A percentile compares a stretch with the other conserved stretches of the same genome.
Evolutionary conservation across 1,284 basidiomycete genomes (phyloP).

Genomic region (Clitocybe nebularis): DNA sequence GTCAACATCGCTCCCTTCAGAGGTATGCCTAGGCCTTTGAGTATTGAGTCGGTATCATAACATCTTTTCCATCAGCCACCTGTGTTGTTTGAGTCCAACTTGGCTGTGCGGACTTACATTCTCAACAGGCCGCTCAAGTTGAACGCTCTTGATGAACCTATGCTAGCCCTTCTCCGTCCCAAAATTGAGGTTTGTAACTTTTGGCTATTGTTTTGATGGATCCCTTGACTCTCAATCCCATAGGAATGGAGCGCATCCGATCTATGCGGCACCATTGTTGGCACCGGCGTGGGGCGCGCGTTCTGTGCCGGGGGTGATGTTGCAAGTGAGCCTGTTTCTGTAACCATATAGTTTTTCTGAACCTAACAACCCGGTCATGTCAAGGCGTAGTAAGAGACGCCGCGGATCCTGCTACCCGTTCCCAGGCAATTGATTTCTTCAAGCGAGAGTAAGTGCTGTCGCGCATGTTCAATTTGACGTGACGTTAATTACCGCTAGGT

Average conservation of each 20-base stretch:
- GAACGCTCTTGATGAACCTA: constrained; percentile 83
- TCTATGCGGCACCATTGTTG: constrained; percentile 74
- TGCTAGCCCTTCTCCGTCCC: constrained; percentile 73
- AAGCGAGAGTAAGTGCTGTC: constrained; percentile 67
- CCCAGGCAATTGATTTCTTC: constrained; percentile 81
- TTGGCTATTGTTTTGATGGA: constrained; percentile 8
- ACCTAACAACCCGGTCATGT: constrained; percentile 12
- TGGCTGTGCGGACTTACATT: constrained; percentile 62
- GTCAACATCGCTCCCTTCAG: constrained; percentile 18
- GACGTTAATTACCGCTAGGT: constrained; percentile 42
- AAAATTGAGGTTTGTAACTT: constrained; percentile 64
- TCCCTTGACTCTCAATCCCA: constrained; percentile 11
- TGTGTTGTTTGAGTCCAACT: constrained; percentile 69
- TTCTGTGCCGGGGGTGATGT: constrained; percentile 98
- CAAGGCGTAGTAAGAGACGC: constrained; percentile 57
- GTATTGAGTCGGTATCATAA: too few species aligned
- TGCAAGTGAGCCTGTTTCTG: constrained; percentile 49
- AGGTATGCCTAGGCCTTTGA: constrained; percentile 27
- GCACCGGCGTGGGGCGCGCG: constrained; percentile 73
- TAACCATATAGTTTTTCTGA: constrained; percentile 9
- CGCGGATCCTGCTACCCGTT: constrained; percentile 45
- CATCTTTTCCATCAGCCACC: constrained; percentile 36
- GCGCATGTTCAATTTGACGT: constrained; percentile 3
- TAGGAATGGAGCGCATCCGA: constrained; percentile 82
- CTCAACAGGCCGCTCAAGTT: constrained; percentile 84